phyloP scores from a whole-genome alignment of 2,329 filamentous ascomycete genomes.

The Phialophora tarda region DNA sequence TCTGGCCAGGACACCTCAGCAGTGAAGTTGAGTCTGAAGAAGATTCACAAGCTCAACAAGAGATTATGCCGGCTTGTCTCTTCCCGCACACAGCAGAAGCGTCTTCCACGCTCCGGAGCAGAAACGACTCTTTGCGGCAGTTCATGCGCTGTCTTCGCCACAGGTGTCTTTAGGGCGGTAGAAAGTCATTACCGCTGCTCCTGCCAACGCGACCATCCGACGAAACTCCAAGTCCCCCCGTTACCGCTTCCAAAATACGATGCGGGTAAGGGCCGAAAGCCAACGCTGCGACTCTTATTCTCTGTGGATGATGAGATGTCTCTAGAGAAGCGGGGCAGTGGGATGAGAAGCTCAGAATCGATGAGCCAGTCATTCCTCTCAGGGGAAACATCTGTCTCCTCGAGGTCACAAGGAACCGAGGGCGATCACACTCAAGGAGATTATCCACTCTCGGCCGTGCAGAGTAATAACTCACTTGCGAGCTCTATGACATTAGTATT shows the following conservation, averaged over 20 bases:
- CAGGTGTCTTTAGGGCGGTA: not conserved
- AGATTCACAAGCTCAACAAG: not conserved
- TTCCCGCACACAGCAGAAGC: not conserved
- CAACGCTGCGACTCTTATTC: not conserved
- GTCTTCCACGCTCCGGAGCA: not conserved
- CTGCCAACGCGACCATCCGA: not conserved
- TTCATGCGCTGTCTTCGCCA: not conserved
- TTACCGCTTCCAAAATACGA: not conserved
- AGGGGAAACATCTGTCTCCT: not conserved
- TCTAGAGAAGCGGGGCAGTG: not conserved
- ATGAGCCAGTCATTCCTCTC: not conserved
- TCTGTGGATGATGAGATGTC: not conserved
- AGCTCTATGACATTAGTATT: constrained; percentile 6
- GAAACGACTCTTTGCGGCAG: not conserved
- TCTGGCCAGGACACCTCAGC: not conserved
- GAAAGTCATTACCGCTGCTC: not conserved
- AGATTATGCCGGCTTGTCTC: not conserved
- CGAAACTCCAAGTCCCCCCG: not conserved
- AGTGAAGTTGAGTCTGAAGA: not conserved
- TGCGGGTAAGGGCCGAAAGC: not conserved
- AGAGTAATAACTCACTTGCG: not conserved
- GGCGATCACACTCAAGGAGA: not conserved
- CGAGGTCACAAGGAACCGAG: not conserved
- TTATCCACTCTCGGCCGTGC: not conserved
- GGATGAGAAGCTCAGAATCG: not conserved